Conservation (phyloP, 768 basidiomycete genomes). For the Kwoniella bestiolae region DNA sequence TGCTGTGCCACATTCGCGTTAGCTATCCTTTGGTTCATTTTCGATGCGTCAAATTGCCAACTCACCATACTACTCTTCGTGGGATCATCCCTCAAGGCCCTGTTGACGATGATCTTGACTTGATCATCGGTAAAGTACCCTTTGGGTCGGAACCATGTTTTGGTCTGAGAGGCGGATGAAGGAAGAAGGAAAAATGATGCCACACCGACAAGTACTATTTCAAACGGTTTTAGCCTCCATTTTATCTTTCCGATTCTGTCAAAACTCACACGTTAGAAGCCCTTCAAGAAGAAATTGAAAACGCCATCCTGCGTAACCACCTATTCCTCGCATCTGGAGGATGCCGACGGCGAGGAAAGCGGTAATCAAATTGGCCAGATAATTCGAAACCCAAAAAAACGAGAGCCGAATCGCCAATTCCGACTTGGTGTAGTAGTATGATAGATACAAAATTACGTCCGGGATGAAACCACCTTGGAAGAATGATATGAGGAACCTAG, state of each 20-base stretch:
- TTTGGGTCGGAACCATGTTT: conserved; percentile 47
- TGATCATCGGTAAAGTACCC: conserved; percentile 56
- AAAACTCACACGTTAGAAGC: conserved; percentile 29
- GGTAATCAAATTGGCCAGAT: conserved; percentile 59
- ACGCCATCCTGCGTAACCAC: conserved; percentile 60
- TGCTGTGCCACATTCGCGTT: conserved; percentile 56
- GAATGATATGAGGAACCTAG: conserved; percentile 59
- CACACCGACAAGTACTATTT: conserved; percentile 45
- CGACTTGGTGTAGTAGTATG: conserved; percentile 66
- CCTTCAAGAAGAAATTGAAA: conserved; percentile 64
- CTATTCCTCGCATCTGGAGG: conserved; percentile 63
- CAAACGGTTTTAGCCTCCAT: background rate
- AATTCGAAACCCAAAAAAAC: conserved; percentile 46
- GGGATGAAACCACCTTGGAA: conserved; percentile 65
- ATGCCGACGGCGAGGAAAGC: conserved; percentile 72
- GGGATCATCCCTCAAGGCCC: conserved; percentile 37
- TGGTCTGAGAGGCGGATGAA: conserved; percentile 47
- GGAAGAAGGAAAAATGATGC: conserved; percentile 57
- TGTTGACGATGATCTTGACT: conserved; percentile 56
- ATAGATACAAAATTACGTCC: conserved; percentile 69
- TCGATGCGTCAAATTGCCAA: background rate
- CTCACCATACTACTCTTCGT: conserved; percentile 36
- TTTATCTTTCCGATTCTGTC: background rate
- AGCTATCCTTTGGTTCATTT: background rate
- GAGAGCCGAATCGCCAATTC: conserved; percentile 42